These are phyloP conservation scores for Emydomyces testavorans DNA, from an alignment of 2,329 filamentous ascomycete species.

Conservation along the genomic window DNA sequence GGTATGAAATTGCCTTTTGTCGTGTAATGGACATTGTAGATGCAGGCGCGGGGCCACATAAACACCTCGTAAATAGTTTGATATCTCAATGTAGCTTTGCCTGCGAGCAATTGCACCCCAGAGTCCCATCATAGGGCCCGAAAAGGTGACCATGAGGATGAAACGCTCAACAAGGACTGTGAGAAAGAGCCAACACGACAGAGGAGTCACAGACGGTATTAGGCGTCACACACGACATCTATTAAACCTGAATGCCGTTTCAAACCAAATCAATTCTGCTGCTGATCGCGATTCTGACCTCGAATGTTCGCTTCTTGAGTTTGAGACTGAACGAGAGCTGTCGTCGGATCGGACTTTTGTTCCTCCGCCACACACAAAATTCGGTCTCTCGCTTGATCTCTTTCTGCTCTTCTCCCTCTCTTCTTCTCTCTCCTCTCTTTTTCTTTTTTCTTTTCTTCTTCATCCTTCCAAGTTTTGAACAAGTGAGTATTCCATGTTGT, in stretches of 20 bases:
- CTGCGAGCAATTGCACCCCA: constrained; percentile 20
- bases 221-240: neutral
- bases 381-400: constrained; percentile 48
- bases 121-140: neutral
- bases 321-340: neutral
- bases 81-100: constrained; percentile 31
- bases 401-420: constrained; percentile 29
- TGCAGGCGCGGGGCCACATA: neutral
- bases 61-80: constrained; percentile 26
- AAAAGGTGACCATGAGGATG: constrained; percentile 20
- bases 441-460: constrained; percentile 46
- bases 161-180: neutral
- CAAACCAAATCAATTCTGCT: too few relatives aligned
- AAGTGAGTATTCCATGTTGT: constrained; percentile 52
- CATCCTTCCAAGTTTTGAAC: constrained; percentile 99
- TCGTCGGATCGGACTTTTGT: neutral
- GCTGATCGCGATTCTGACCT: too few relatives aligned
- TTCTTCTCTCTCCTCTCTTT: neutral
- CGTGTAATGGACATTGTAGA: constrained; percentile 8
- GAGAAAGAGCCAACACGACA: neutral
- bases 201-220: neutral
- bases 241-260: too few relatives aligned
- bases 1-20: constrained; percentile 7
- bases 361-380: neutral
- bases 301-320: neutral